Evolutionary conservation across 352 stramenopile species (phyloP), one percentile per base, ranked within the genome.

Genomic region (Phytophthora parvispora): DNA sequence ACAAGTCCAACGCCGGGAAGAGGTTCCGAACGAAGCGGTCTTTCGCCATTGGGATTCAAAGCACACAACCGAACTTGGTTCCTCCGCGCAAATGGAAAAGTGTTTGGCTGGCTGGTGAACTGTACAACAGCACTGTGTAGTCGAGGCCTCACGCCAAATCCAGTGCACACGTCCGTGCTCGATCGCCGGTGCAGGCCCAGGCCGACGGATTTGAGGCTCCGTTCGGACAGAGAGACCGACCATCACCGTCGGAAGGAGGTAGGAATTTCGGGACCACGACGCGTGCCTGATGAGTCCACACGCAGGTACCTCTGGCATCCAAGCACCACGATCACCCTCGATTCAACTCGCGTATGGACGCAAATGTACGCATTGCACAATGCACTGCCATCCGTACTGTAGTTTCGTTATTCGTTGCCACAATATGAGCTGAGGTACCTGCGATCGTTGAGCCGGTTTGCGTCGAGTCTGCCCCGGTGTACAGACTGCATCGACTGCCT

Each of bases 31-130:
- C 45, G 43, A 78, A 78, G 8, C 69, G 64, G n/a, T 81, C 60
- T 16, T 57, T 77, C 2, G 55, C 51, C 73, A 81, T 81, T 27
- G 56, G n/a, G n/a, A n/a, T n/a, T n/a, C n/a, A n/a, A n/a, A n/a
- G n/a, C n/a, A n/a, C n/a, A n/a, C n/a, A n/a, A n/a, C n/a, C n/a
- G n/a, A n/a, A n/a, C n/a, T n/a, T 18, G 6, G 48, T 48, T 34
- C n/a, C 22, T 63, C 51, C 15, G 38, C 10, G 47, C 38, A 61
- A 69, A 67, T 69, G 48, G 25, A 9, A 60, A 63, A 77, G 42
- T 74, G 62, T 49, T 25, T 58, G 50, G 36, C n/a, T 4, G 45
- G 29, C n/a, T 4, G 45, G 29, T 55, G 40, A 31, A 49, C 9
- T 27, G 42, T 36, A 38, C 31, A n/a, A n/a, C n/a, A n/a, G n/a